phyloP scores from a whole-genome alignment of 192 early-diverging fungal species.

The Entomortierella chlamydospora region DNA sequence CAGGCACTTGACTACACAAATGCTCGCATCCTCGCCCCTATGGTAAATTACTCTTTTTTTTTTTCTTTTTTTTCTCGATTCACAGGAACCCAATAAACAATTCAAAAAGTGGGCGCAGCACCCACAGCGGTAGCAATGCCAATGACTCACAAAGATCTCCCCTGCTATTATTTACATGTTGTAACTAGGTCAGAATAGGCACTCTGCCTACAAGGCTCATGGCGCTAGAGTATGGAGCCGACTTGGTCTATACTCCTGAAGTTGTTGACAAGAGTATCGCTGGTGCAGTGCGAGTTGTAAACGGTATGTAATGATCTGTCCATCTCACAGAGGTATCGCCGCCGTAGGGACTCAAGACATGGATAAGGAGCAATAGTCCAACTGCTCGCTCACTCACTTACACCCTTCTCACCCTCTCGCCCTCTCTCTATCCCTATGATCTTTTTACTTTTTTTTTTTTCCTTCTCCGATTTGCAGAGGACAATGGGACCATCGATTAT shows the following conservation, averaged over 20 bases:
- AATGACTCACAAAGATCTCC: neutral
- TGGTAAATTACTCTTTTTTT: slow-evolving; percentile 80
- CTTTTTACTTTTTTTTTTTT: slow-evolving; percentile 11
- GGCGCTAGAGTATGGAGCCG: slow-evolving; percentile 91
- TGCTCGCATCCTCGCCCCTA: slow-evolving; percentile 91
- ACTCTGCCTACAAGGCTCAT: slow-evolving; percentile 90
- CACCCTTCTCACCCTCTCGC: slow-evolving; percentile 1
- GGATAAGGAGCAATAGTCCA: too few relatives aligned
- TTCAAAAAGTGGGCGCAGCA: neutral
- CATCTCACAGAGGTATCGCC: too few relatives aligned
- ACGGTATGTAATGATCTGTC: slow-evolving; percentile 62
- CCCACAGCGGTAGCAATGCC: neutral
- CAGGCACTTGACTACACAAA: slow-evolving; percentile 57
- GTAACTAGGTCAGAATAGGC: slow-evolving; percentile 77
- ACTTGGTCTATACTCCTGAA: slow-evolving; percentile 92
- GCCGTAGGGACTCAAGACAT: too few relatives aligned
- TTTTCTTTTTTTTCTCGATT: too few relatives aligned
- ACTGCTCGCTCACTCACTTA: neutral
- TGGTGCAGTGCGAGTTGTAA: slow-evolving; percentile 76
- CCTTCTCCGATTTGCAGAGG: slow-evolving; percentile 19
- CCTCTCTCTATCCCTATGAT: too few relatives aligned
- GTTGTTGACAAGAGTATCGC: slow-evolving; percentile 89
- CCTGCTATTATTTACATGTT: too few relatives aligned
- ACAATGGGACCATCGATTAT: slow-evolving; percentile 85
- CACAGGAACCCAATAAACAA: neutral